Conservation (phyloP, 1,139 yeast genomes). For the Hanseniaspora gamundiae region DNA sequence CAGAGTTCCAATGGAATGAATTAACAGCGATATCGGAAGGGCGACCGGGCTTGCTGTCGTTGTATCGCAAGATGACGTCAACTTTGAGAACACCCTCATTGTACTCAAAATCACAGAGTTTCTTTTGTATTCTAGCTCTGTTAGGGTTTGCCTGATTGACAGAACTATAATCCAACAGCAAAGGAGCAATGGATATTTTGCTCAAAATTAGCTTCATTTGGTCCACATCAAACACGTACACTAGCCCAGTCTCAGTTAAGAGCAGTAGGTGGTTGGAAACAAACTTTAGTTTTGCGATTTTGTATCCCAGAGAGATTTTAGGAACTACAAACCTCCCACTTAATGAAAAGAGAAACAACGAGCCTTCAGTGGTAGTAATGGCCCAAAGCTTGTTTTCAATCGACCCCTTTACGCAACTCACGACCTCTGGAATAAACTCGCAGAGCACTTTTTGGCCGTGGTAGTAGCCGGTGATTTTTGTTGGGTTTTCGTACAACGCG, state of each 20-base stretch:
- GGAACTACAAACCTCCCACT: slow-evolving; percentile 19
- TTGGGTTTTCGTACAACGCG: slow-evolving; percentile 34
- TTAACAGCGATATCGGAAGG: not conserved
- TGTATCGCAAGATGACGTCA: not conserved
- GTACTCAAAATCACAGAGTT: not conserved
- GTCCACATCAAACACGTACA: slow-evolving; percentile 21
- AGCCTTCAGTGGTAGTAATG: slow-evolving; percentile 23
- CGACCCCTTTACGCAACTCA: slow-evolving; percentile 28
- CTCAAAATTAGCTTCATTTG: slow-evolving; percentile 13
- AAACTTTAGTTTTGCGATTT: slow-evolving; percentile 17
- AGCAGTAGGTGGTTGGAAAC: slow-evolving; percentile 14
- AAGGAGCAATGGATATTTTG: slow-evolving; percentile 20
- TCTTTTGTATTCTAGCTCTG: slow-evolving; percentile 1
- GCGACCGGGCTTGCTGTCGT: not conserved
- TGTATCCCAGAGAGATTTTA: slow-evolving; percentile 21
- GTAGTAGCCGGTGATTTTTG: slow-evolving; percentile 32
- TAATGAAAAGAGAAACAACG: slow-evolving; percentile 15
- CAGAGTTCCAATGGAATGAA: not conserved
- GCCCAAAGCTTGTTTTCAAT: slow-evolving; percentile 19
- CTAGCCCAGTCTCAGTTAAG: slow-evolving; percentile 21
- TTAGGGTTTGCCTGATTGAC: not conserved
- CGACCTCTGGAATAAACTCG: slow-evolving; percentile 38
- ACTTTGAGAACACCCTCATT: not conserved
- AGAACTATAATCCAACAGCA: slow-evolving; percentile 10
- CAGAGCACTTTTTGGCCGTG: slow-evolving; percentile 34